phyloP scores from a whole-genome alignment of 2,329 filamentous ascomycete genomes.

The Tothia fuscella region DNA sequence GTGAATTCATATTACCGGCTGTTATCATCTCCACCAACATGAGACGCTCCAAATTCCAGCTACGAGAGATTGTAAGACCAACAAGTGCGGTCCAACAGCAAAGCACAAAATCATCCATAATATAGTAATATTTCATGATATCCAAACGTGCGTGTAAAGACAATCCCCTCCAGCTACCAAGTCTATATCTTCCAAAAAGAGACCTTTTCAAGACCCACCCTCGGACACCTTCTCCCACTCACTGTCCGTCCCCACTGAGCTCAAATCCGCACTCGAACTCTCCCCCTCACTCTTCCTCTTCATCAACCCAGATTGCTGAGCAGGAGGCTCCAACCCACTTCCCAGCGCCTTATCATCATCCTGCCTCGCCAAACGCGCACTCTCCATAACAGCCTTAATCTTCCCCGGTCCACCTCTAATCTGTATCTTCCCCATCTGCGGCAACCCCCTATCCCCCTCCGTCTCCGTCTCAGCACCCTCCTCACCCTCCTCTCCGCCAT shows the following conservation, averaged over 20 bases:
- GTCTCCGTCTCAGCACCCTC: conserved; percentile 17
- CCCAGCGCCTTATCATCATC: neutral
- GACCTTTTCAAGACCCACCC: no score
- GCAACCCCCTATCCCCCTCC: conserved; percentile 17
- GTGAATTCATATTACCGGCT: no score
- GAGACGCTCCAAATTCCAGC: no score
- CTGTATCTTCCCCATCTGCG: neutral
- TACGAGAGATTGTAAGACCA: no score
- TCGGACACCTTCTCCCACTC: conserved; percentile 96
- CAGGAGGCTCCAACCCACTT: conserved; percentile 18
- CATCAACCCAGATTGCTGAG: conserved; percentile 22
- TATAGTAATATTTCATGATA: no score
- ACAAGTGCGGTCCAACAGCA: no score
- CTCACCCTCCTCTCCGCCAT: conserved; percentile 3
- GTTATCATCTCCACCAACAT: no score
- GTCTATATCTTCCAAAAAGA: conserved; percentile 21
- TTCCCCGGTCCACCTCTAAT: conserved; percentile 9
- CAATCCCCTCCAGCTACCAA: neutral
- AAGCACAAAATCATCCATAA: no score
- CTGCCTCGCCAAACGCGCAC: neutral
- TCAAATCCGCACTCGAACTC: conserved; percentile 44
- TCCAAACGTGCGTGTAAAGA: no score
- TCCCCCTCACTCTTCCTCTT: conserved; percentile 34
- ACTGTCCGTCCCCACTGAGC: conserved; percentile 58
- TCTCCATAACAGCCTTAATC: conserved; percentile 10